Evolutionary conservation across 495 filamentous ascomycete species (phyloP).

Genomic region (Astrothelium subdiscretum): DNA sequence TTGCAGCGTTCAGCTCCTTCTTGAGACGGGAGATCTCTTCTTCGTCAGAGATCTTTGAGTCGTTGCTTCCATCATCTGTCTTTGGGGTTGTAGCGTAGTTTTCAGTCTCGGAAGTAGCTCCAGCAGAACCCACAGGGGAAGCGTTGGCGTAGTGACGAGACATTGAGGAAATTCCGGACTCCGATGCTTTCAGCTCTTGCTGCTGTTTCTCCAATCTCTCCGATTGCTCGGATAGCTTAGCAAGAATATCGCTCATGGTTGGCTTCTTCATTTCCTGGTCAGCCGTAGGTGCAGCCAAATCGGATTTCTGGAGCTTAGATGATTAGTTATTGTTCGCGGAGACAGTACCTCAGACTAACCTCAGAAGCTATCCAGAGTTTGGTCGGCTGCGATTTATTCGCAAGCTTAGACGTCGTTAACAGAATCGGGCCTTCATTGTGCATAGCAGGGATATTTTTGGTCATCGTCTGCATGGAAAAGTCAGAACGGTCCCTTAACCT

Average conservation of each 20-base stretch:
- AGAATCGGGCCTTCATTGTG: conserved; percentile 26
- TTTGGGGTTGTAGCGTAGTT: conserved; percentile 33
- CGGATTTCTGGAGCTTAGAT: conserved; percentile 41
- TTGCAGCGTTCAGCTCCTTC: conserved; percentile 65
- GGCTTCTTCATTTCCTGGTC: conserved; percentile 29
- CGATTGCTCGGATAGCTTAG: conserved; percentile 59
- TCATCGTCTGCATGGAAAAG: conserved; percentile 15
- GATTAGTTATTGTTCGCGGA: neutral
- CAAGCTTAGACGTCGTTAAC: conserved; percentile 32
- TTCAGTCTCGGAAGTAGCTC: conserved; percentile 48
- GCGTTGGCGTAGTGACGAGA: conserved; percentile 18
- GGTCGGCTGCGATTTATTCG: conserved; percentile 16
- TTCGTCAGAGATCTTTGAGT: conserved; percentile 11
- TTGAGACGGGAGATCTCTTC: conserved; percentile 47
- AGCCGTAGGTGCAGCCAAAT: conserved; percentile 25
- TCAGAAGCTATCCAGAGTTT: conserved; percentile 12
- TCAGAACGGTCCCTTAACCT: neutral
- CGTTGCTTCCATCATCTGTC: conserved; percentile 30
- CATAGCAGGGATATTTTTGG: conserved; percentile 12
- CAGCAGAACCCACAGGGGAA: conserved; percentile 40
- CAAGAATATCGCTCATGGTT: conserved; percentile 47
- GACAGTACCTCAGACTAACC: conserved; percentile 12
- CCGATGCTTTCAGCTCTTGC: conserved; percentile 17
- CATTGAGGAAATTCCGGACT: conserved; percentile 4
- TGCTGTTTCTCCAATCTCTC: conserved; percentile 43